Conservation (phyloP, 257 asterid genomes). For the Anisodus tanguticus region DNA sequence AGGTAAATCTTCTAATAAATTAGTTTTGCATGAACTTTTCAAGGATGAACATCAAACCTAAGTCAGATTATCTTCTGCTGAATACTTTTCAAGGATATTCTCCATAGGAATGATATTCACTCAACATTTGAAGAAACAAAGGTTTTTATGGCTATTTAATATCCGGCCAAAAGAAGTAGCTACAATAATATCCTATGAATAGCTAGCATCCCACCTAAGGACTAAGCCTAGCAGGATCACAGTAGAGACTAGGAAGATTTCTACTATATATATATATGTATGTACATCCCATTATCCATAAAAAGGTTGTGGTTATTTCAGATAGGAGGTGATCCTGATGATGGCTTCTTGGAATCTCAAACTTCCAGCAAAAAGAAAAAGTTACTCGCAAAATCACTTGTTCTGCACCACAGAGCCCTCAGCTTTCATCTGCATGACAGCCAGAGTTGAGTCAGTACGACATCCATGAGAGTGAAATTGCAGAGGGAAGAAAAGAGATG, state of each 20-base stretch:
- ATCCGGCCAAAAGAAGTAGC: background rate
- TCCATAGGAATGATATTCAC: background rate
- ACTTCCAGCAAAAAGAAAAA: slow-evolving; percentile 9
- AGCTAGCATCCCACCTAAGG: too few relatives aligned
- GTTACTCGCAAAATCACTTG: background rate
- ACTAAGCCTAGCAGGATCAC: background rate
- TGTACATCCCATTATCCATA: background rate
- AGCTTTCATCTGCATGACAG: background rate
- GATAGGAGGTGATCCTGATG: background rate
- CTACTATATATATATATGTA: background rate
- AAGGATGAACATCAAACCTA: background rate
- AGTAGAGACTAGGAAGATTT: background rate
- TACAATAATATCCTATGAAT: background rate
- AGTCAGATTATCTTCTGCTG: background rate
- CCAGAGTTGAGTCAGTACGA: background rate
- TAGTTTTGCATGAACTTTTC: background rate
- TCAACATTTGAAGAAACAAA: background rate
- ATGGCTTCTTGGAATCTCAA: background rate
- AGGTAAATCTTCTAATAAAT: background rate
- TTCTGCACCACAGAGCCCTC: background rate
- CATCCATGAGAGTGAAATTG: background rate
- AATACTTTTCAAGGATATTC: too few relatives aligned
- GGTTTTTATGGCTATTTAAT: background rate
- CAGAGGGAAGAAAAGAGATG: background rate
- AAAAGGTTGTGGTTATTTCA: background rate